These are phyloP conservation scores for Metschnikowia proteae DNA, from an alignment of 805 yeast genomes.

Conservation along the genomic window DNA sequence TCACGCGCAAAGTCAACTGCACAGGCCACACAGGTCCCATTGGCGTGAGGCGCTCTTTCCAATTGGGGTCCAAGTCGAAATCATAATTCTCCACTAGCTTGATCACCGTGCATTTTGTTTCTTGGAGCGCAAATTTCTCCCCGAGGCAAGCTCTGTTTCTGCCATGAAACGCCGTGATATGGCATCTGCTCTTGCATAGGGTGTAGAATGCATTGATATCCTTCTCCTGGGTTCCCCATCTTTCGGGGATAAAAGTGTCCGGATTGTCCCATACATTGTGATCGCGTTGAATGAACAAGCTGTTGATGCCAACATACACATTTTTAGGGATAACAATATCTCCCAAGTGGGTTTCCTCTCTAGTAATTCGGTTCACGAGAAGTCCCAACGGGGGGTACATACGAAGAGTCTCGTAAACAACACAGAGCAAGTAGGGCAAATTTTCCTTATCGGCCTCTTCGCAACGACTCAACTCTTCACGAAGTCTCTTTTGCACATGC, in stretches of 20 bases:
- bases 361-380: conserved; percentile 48
- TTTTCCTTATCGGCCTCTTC: conserved; percentile 3
- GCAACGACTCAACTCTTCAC: conserved; percentile 16
- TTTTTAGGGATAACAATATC: conserved; percentile 46
- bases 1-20: conserved; percentile 21
- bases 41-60: conserved; percentile 51
- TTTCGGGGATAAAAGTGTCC: conserved; percentile 41
- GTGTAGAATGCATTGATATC: conserved; percentile 40
- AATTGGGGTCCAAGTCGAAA: conserved; percentile 35
- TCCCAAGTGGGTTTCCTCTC: conserved; percentile 38
- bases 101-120: conserved; percentile 38
- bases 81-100: conserved; percentile 35
- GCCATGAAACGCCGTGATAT: conserved; percentile 55
- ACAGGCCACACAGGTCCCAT: conserved; percentile 58
- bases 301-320: conserved; percentile 53
- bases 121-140: conserved; percentile 51
- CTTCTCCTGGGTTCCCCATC: conserved; percentile 48
- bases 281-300: conserved; percentile 49
- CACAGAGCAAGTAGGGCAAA: conserved; percentile 28
- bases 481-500: conserved; percentile 28
- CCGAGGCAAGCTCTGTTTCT: conserved; percentile 59
- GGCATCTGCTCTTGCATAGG: conserved; percentile 42
- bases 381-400: conserved; percentile 56
- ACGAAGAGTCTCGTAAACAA: conserved; percentile 47
- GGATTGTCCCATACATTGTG: conserved; percentile 41